Conservation (phyloP, 805 yeast genomes). For the Candida ulmi region DNA sequence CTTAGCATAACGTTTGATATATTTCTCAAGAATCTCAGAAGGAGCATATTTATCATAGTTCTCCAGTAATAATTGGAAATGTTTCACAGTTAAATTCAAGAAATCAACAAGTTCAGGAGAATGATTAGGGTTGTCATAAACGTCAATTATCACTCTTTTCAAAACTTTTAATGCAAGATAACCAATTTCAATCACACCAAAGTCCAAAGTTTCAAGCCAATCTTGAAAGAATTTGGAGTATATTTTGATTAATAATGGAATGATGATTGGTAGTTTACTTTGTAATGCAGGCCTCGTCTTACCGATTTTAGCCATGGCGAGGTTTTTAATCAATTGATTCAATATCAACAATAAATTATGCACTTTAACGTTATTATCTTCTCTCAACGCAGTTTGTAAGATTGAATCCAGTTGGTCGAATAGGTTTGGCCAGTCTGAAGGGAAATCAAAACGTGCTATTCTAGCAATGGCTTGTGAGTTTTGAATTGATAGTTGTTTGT, state of each 20-base stretch:
- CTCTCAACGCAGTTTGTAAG: slow-evolving; percentile 38
- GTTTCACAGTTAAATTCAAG: slow-evolving; percentile 47
- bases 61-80: slow-evolving; percentile 51
- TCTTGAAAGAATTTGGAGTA: slow-evolving; percentile 55
- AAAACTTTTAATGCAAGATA: slow-evolving; percentile 72
- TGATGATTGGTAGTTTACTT: slow-evolving; percentile 56
- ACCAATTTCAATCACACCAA: slow-evolving; percentile 64
- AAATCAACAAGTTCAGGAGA: slow-evolving; percentile 55
- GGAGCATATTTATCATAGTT: slow-evolving; percentile 44
- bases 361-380: slow-evolving; percentile 44
- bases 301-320: slow-evolving; percentile 78
- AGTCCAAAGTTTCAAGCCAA: slow-evolving; percentile 49
- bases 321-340: slow-evolving; percentile 71
- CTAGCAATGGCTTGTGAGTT: slow-evolving; percentile 79
- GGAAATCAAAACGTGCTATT: slow-evolving; percentile 81
- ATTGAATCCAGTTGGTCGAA: slow-evolving; percentile 56
- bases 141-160: slow-evolving; percentile 70
- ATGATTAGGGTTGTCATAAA: slow-evolving; percentile 65
- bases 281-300: slow-evolving; percentile 75
- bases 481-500: slow-evolving; percentile 71
- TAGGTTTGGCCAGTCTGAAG: slow-evolving; percentile 77
- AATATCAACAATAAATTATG: slow-evolving; percentile 61
- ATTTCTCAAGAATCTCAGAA: slow-evolving; percentile 51
- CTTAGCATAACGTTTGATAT: slow-evolving; percentile 70
- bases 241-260: slow-evolving; percentile 52